A percentile compares a stretch with the other conserved stretches of the same genome.
Evolutionary conservation across 1,284 basidiomycete species (phyloP).

Genomic region (Phellopilus nigrolimitatus): DNA sequence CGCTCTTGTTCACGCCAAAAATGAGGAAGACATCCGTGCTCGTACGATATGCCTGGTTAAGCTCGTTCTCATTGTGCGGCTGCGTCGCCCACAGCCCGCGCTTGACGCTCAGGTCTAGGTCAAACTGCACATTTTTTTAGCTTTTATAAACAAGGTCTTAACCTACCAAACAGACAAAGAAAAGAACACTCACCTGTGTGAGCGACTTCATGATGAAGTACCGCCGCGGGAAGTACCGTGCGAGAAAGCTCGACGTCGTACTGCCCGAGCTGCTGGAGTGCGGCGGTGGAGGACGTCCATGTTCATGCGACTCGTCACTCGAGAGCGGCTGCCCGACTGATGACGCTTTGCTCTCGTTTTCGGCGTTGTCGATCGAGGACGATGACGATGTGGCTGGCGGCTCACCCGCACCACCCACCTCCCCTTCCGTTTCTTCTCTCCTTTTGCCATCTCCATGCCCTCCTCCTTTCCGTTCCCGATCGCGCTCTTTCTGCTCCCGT

Average conservation of each 20-base stretch:
- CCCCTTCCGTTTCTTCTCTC: conserved; percentile 24
- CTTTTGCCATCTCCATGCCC: conserved; percentile 20
- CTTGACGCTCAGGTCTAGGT: conserved; percentile 82
- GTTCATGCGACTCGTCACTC: background rate
- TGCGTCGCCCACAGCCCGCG: conserved; percentile 90
- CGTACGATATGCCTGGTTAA: conserved; percentile 89
- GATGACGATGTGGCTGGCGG: conserved; percentile 26
- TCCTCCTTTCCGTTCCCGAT: conserved; percentile 21
- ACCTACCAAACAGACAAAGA: conserved; percentile 1
- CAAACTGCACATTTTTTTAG: conserved; percentile 52
- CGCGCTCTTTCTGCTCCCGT: conserved; percentile 50
- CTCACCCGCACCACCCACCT: conserved; percentile 22
- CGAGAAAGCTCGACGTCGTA: conserved; percentile 70
- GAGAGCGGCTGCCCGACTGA: conserved; percentile 22
- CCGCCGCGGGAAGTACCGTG: conserved; percentile 75
- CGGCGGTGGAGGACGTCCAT: conserved; percentile 25
- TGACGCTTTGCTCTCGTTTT: conserved; percentile 6
- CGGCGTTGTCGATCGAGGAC: conserved; percentile 9
- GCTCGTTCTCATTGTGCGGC: conserved; percentile 83
- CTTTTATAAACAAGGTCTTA: background rate
- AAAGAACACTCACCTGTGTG: conserved; percentile 55
- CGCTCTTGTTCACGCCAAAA: conserved; percentile 89
- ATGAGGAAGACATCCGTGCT: conserved; percentile 83
- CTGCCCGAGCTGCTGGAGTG: conserved; percentile 65
- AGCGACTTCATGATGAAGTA: conserved; percentile 93